Evolutionary conservation across 805 yeast genomes (phyloP).

Genomic region (Metschnikowia santaceciliae): DNA sequence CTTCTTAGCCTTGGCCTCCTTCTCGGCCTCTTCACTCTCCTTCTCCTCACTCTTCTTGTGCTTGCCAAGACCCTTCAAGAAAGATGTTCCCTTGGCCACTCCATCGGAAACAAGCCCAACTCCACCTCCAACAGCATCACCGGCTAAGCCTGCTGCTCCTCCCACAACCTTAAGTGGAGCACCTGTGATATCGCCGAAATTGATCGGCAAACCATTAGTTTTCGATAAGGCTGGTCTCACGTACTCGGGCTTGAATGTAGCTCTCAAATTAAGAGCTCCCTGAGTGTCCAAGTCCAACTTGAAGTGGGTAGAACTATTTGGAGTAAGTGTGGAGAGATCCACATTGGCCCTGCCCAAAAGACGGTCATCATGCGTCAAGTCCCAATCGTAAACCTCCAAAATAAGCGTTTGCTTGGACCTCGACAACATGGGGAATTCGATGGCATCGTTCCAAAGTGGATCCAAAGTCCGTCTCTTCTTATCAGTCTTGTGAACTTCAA

Average conservation of each 20-base stretch:
- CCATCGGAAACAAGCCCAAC: conserved; percentile 47
- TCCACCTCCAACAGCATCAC: conserved; percentile 42
- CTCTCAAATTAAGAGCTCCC: conserved; percentile 54
- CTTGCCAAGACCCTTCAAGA: conserved; percentile 31
- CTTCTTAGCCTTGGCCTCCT: conserved; percentile 4
- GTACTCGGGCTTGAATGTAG: conserved; percentile 61
- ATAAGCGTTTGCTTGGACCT: conserved; percentile 50
- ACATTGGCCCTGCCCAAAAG: conserved; percentile 50
- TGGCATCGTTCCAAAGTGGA: conserved; percentile 74
- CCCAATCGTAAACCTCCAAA: conserved; percentile 69
- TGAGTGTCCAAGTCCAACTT: conserved; percentile 56
- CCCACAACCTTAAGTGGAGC: conserved; percentile 46
- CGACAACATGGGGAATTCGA: conserved; percentile 58
- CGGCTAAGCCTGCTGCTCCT: conserved; percentile 41
- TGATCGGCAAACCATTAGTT: conserved; percentile 39
- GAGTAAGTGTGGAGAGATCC: conserved; percentile 48
- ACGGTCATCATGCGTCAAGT: conserved; percentile 67
- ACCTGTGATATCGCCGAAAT: conserved; percentile 37
- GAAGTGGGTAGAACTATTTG: conserved; percentile 43
- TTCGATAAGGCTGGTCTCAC: conserved; percentile 54
- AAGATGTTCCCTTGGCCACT: conserved; percentile 44
- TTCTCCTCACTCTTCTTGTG: conserved; percentile 15
- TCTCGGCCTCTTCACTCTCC: conserved; percentile 6
- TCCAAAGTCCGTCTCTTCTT: conserved; percentile 61
- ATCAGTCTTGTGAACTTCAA: conserved; percentile 53